Percentiles rank a stretch among this genome's conserved stretches.
Conservation (phyloP, 2,329 filamentous ascomycete species). For the Trichophyton rubrum region DNA sequence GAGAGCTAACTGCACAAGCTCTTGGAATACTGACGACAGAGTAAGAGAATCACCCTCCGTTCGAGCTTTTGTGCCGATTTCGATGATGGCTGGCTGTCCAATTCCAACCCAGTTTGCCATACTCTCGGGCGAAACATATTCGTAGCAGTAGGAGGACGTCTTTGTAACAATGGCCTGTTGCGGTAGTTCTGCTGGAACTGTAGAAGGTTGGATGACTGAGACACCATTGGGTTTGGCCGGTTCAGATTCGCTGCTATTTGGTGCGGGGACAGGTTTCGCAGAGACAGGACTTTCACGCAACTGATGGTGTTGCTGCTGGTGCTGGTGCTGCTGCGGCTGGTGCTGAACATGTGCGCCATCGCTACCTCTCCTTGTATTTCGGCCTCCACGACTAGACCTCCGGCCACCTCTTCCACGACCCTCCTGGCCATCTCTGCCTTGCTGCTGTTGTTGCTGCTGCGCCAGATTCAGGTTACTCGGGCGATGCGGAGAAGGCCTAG, state of each 20-base stretch:
- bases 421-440: constrained; percentile 27
- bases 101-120: constrained; percentile 54
- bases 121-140: constrained; percentile 59
- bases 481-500: constrained; percentile 36
- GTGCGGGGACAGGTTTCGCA: constrained; percentile 20
- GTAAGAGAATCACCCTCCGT: constrained; percentile 55
- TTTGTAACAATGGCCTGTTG: constrained; percentile 12
- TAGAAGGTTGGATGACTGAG: constrained; percentile 17
- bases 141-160: constrained; percentile 51
- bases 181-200: constrained; percentile 6
- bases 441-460: constrained; percentile 36
- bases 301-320: constrained; percentile 21
- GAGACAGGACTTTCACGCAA: constrained; percentile 18
- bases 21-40: constrained; percentile 66
- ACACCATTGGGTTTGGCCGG: constrained; percentile 21
- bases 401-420: constrained; percentile 28
- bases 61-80: constrained; percentile 51
- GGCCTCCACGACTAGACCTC: constrained; percentile 27
- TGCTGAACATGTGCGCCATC: constrained; percentile 27
- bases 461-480: constrained; percentile 39
- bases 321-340: constrained; percentile 13
- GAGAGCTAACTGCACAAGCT: constrained; percentile 65
- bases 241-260: constrained; percentile 21
- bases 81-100: constrained; percentile 55
- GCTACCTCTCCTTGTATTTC: constrained; percentile 26